phyloP scores from a whole-genome alignment of 495 filamentous ascomycete species.

The Hyaloscypha finlandica region DNA sequence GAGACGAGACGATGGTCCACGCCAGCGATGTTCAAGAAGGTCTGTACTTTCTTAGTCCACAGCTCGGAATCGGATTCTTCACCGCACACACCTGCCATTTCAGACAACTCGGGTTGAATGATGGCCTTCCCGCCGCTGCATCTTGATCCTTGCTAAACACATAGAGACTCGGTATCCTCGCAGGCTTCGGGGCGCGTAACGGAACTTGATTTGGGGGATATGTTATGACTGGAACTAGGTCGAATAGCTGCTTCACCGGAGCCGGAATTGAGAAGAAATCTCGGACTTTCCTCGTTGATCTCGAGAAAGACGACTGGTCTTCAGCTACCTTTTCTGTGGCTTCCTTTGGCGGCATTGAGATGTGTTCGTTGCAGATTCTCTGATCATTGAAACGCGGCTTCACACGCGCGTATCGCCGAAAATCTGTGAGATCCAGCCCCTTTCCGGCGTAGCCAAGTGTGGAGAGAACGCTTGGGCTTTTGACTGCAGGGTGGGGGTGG shows the following conservation, averaged over 20 bases:
- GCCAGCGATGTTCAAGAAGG: constrained; percentile 77
- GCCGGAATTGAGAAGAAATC: constrained; percentile 65
- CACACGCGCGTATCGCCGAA: neutral
- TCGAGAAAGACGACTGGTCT: constrained; percentile 8
- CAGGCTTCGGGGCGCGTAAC: constrained; percentile 54
- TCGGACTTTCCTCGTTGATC: constrained; percentile 5
- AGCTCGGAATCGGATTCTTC: constrained; percentile 1
- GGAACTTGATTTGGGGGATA: constrained; percentile 82
- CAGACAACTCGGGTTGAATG: constrained; percentile 90
- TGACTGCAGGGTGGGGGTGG: neutral
- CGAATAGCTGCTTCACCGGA: constrained; percentile 79
- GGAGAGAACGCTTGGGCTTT: neutral
- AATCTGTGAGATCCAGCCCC: neutral
- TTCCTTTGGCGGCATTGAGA: constrained; percentile 19
- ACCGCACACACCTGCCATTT: constrained; percentile 84
- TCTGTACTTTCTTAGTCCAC: constrained; percentile 48
- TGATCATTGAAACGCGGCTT: constrained; percentile 1
- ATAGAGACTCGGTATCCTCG: constrained; percentile 65
- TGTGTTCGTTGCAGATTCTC: neutral
- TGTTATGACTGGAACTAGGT: constrained; percentile 73
- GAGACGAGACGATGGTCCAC: constrained; percentile 68
- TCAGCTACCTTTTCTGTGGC: neutral
- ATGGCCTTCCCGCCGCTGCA: constrained; percentile 64
- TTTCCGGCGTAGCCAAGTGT: neutral
- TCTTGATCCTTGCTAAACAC: constrained; percentile 72